Evolutionary conservation across 352 stramenopile genomes (phyloP), one percentile per base, ranked within the genome.

Genomic region (Saprolegnia diclina): DNA sequence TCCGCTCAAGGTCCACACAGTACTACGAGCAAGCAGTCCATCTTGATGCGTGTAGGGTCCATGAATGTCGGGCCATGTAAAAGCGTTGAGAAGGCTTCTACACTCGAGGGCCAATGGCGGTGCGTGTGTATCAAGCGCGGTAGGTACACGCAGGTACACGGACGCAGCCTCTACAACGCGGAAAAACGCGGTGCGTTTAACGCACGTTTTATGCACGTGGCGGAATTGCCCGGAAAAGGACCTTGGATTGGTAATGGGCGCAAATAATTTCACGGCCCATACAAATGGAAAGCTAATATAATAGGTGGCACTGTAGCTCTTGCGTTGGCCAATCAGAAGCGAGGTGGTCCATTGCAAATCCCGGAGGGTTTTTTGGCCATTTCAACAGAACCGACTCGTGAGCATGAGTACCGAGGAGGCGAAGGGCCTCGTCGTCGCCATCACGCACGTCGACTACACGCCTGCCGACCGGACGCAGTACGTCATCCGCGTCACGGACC

Each of bases 381-480:
- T 61, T 61, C 26, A 21, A 29, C 37, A 65, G 19, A 42, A 11
- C 11, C 13, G 35, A 35, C 32, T 37, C 29, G 48, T 35, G 18
- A 48, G 24, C n/a, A 59, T 59, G 52, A 42, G 11, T 21, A 37
- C 46, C 44, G 63, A 59, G 11, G 52, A 59, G 35, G 61, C n/a
- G 53, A 59, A 42, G 26, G 63, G 63, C 21, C 63, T 69, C n/a
- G 38, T 52, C 26, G 63, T 69, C 18, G 22, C 22, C 50, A 69
- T 69, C 35, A 69, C 42, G 16, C 63, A 69, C 37, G 63, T 61
- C 18, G 63, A 69, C 37, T 61, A 52, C 37, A 69, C 29, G 13
- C 63, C 63, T 19, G 38, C 35, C 6, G 22, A 69, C 14, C 45
- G 54, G 32, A 69, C 63, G 10, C 63, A 69, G 19, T 69, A 69